phyloP scores from a whole-genome alignment of 495 filamentous ascomycete genomes.

The Tuber calosporum region DNA sequence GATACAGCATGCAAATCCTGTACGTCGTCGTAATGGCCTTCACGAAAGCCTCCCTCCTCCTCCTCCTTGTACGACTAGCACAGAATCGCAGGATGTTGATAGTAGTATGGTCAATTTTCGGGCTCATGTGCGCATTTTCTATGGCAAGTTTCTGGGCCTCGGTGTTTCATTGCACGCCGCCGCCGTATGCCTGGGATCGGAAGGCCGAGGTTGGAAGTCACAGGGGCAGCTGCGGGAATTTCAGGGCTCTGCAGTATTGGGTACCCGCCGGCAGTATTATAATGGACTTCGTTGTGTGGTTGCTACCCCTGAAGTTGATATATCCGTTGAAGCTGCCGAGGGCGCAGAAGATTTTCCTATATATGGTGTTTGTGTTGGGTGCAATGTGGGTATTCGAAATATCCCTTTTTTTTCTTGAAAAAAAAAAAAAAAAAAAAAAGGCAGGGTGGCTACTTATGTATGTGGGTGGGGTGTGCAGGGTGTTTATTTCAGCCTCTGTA shows the following conservation, averaged over 20 bases:
- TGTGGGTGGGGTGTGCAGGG: background rate
- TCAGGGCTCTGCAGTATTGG: slow-evolving; percentile 3
- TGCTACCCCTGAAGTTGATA: slow-evolving; percentile 9
- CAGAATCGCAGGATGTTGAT: background rate
- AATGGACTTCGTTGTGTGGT: slow-evolving; percentile 6
- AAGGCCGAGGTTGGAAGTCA: background rate
- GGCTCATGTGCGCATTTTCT: background rate
- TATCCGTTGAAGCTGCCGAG: background rate
- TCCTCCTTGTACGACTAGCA: slow-evolving; percentile 8
- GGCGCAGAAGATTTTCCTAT: slow-evolving; percentile 8
- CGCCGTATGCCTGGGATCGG: background rate
- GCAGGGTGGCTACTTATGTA: background rate
- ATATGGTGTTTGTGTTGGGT: slow-evolving; percentile 11
- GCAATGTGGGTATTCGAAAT: background rate
- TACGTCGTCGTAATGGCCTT: slow-evolving; percentile 1
- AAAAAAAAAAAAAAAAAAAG: no score
- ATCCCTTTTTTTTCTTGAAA: background rate
- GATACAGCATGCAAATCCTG: slow-evolving; percentile 9
- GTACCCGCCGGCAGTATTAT: background rate
- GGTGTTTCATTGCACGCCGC: slow-evolving; percentile 6
- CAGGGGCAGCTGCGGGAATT: slow-evolving; percentile 1
- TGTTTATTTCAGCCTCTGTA: background rate
- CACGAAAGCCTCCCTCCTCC: slow-evolving; percentile 11
- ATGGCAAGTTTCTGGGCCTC: background rate
- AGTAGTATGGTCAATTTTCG: slow-evolving; percentile 7